phyloP scores from a whole-genome alignment of 108 stramenopile species.

The Pseudonitzschia multistriata region DNA sequence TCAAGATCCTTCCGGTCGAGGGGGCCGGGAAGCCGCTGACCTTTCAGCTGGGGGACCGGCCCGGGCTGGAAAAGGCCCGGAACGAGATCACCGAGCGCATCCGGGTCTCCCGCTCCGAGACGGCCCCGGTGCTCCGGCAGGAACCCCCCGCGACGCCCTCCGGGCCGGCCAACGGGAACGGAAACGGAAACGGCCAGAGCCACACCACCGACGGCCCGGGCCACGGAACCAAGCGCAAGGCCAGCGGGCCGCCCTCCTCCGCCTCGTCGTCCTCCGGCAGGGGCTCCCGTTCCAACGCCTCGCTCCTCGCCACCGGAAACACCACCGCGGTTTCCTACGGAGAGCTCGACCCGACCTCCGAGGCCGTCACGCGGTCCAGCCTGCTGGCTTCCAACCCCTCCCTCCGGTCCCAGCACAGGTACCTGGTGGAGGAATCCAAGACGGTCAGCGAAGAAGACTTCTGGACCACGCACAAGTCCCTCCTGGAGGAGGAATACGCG shows the following conservation, averaged over 20 bases:
- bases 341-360: conserved; percentile 61
- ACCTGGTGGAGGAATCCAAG: conserved; percentile 62
- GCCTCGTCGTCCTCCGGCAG: conserved; percentile 5
- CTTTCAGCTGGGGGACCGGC: conserved; percentile 63
- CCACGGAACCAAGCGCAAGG: conserved; percentile 1
- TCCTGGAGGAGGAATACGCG: conserved; percentile 82
- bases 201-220: neutral
- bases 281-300: neutral
- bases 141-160: neutral
- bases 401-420: conserved; percentile 77
- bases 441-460: conserved; percentile 83
- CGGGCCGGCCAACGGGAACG: neutral
- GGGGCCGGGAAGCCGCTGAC: conserved; percentile 44
- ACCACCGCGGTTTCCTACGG: conserved; percentile 47
- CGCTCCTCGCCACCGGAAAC: conserved; percentile 12
- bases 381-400: conserved; percentile 80
- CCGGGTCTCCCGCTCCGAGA: conserved; percentile 6
- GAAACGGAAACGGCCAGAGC: neutral
- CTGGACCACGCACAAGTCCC: conserved; percentile 72
- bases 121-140: neutral
- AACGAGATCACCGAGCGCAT: conserved; percentile 62
- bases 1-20: conserved; percentile 52
- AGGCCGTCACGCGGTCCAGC: conserved; percentile 75
- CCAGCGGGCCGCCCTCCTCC: neutral
- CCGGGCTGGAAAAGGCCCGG: conserved; percentile 64